Conservation (phyloP, 345 rosid species). For the Chamaenerion angustifolium region DNA sequence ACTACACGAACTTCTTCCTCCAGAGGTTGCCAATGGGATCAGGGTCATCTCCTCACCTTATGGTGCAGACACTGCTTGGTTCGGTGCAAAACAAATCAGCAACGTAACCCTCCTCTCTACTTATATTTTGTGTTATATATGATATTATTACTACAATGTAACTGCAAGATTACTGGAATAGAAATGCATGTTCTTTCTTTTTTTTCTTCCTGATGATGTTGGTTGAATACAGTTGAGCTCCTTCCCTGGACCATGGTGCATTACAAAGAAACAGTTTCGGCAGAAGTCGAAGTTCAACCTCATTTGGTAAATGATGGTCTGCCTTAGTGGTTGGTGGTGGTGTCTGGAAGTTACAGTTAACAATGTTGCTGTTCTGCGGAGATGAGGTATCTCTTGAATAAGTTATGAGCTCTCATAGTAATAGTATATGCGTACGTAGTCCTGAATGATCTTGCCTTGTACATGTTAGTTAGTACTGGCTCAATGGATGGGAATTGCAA, state of each 20-base stretch:
- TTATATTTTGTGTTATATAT: background rate
- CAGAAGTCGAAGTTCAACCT: conserved; percentile 42
- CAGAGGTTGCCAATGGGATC: conserved; percentile 41
- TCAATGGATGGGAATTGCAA: too few relatives aligned
- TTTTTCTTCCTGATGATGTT: background rate
- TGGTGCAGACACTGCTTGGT: conserved; percentile 79
- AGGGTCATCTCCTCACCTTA: conserved; percentile 59
- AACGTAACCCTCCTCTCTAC: conserved; percentile 36
- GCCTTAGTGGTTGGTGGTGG: too few relatives aligned
- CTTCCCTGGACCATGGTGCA: conserved; percentile 72
- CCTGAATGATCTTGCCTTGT: too few relatives aligned
- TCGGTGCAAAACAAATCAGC: conserved; percentile 71
- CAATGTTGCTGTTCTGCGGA: background rate
- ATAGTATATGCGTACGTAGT: too few relatives aligned
- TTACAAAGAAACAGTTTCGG: conserved; percentile 57
- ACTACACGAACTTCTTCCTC: conserved; percentile 39
- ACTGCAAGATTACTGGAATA: background rate
- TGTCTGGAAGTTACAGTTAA: background rate
- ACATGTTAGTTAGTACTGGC: too few relatives aligned
- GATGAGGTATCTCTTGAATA: conserved; percentile 6
- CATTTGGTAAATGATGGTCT: conserved; percentile 28
- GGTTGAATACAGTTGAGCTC: conserved; percentile 52
- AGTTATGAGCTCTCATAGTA: conserved; percentile 12
- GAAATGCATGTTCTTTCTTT: background rate
- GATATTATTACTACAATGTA: too few relatives aligned